Conservation (phyloP, 106 monocot species). For the Acorus calamus region DNA sequence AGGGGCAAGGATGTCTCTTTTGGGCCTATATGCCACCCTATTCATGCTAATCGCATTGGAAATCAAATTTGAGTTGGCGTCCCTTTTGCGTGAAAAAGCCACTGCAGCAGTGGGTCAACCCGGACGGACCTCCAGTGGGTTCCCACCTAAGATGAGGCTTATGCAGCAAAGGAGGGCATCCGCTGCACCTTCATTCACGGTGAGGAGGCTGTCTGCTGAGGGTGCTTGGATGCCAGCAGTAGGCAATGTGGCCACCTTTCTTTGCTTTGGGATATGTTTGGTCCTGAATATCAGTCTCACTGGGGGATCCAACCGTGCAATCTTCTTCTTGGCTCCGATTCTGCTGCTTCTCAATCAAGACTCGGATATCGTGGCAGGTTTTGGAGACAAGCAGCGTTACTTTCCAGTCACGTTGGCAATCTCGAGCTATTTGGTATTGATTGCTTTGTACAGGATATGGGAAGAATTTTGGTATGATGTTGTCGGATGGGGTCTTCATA, state of each 20-base stretch:
- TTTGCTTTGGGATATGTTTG: constrained; percentile 80
- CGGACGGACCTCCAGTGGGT: constrained; percentile 20
- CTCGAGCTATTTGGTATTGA: constrained; percentile 73
- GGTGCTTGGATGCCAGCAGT: constrained; percentile 98
- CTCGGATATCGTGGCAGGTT: constrained; percentile 72
- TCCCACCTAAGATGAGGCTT: constrained; percentile 63
- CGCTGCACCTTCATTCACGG: constrained; percentile 72
- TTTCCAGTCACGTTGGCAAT: constrained; percentile 70
- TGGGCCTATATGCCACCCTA: constrained; percentile 83
- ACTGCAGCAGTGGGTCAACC: constrained; percentile 6
- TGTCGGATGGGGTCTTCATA: constrained; percentile 65
- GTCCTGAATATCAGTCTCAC: constrained; percentile 66
- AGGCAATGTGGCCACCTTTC: constrained; percentile 75
- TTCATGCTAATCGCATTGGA: constrained; percentile 81
- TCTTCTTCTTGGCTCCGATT: constrained; percentile 90
- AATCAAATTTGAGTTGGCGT: constrained; percentile 75
- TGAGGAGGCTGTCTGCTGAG: constrained; percentile 81
- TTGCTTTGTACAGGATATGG: constrained; percentile 77
- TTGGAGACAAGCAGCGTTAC: constrained; percentile 89
- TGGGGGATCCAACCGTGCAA: constrained; percentile 79
- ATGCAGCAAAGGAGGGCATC: constrained; percentile 73
- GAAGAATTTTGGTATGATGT: constrained; percentile 66
- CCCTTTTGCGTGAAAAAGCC: constrained; percentile 75
- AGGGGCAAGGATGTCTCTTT: constrained; percentile 88
- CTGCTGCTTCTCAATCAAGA: constrained; percentile 92